Evolutionary conservation across 805 yeast species (phyloP).

Genomic region (Groenewaldozyma salmanticensis): DNA sequence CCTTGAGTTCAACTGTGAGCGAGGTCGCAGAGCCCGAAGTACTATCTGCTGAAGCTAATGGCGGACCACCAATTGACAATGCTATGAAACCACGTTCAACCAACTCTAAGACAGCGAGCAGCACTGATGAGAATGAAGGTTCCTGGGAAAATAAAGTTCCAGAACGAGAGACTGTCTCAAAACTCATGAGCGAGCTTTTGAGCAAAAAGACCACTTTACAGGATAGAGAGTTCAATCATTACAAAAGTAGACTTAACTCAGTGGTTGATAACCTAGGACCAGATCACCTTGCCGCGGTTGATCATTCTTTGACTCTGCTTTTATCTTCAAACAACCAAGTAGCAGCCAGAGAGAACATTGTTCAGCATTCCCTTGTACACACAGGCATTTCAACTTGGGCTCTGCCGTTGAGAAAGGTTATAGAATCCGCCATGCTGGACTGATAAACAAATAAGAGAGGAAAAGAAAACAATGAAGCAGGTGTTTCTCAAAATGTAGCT

Average conservation of each 20-base stretch:
- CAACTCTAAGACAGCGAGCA: no score
- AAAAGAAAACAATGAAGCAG: constrained; percentile 6
- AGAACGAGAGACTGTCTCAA: no score
- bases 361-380: constrained; percentile 47
- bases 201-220: constrained; percentile 12
- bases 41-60: no score
- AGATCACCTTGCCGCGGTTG: constrained; percentile 18
- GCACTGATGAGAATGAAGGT: no score
- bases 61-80: no score
- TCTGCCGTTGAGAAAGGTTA: constrained; percentile 50
- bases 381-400: constrained; percentile 58
- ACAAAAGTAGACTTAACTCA: constrained; percentile 16
- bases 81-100: no score
- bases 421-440: constrained; percentile 24
- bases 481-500: constrained; percentile 9
- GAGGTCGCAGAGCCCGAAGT: no score
- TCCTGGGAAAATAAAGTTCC: no score
- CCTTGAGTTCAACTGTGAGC: no score
- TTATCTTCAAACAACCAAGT: constrained; percentile 21
- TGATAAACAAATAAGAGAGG: constrained; percentile 1
- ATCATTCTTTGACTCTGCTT: constrained; percentile 22
- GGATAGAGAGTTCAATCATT: constrained; percentile 17
- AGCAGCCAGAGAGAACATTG: constrained; percentile 29
- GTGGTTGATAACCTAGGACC: constrained; percentile 13
- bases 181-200: no score